Evolutionary conservation across 2,329 filamentous ascomycete genomes (phyloP), one percentile per base, ranked within the genome.

Genomic region (Monosporascus sp.): DNA sequence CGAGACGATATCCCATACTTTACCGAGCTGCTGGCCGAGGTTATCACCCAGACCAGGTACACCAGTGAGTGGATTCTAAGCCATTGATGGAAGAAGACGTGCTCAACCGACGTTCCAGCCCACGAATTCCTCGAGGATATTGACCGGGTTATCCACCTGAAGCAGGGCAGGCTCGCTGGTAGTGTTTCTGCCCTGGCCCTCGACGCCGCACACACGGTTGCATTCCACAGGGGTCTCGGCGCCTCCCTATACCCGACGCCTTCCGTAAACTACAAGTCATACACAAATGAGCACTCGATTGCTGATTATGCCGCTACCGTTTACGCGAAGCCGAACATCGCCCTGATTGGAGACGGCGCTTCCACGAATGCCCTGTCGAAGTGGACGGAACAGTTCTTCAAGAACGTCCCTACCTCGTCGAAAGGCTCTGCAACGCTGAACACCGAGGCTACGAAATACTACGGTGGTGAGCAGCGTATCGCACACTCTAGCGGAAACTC

Each of bases 1-100:
- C 86, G 90, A 70, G 86, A 94, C 71, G 92, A 99, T 72, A 85
- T 99, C 62, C 94, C 94, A 63, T 99, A 97, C 83, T 99, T 96
- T 73, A 84, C 91, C 67, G 94, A 99, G 80, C 82, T 99, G 61
- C 83, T 99, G 63, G 90, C 88, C 68, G 95, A 99, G 80, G 89
- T 97, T 65, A 81, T 94, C 67, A 85, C 87, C 57, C 79, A 89
- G 74, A 96, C 93, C 64, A 94, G 90, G 76, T 99, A 90, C 73
- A 84, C 85, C 60, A 79, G 85, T 88, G 75, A 74, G 83, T 72
- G 46, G 58, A 49, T 57, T n/a, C 51, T 37, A 31, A 51, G 54
- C 49, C 50, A 52, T 55, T 58, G 57, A 48, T 38, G 38, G 31
- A 36, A 46, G 14, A 54, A 45, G 49, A 15, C 50, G 39, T 56